phyloP scores from a whole-genome alignment of 2,329 filamentous ascomycete species.

The Aspergillus novoparasiticus region DNA sequence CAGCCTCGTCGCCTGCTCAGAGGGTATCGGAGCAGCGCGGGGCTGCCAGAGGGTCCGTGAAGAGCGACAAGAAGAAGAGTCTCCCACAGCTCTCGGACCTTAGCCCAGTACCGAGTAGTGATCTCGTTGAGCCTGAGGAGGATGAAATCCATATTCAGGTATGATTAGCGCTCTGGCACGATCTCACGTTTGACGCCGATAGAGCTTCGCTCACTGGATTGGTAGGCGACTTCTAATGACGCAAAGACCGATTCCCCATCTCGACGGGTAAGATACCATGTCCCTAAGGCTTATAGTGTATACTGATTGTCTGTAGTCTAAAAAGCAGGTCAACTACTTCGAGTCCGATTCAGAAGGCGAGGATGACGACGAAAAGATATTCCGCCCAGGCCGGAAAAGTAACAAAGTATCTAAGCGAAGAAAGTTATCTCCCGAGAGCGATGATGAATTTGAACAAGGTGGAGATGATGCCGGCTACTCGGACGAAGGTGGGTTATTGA shows the following conservation, averaged over 20 bases:
- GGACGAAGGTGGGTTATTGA: slow-evolving; percentile 52
- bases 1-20: slow-evolving; percentile 41
- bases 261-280: slow-evolving; percentile 65
- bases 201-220: slow-evolving; percentile 37
- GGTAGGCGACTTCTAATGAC: slow-evolving; percentile 34
- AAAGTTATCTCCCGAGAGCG: slow-evolving; percentile 68
- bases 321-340: slow-evolving; percentile 71
- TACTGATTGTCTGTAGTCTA: slow-evolving; percentile 46
- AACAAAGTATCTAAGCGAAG: slow-evolving; percentile 57
- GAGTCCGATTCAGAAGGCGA: slow-evolving; percentile 77
- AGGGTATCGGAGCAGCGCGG: slow-evolving; percentile 34
- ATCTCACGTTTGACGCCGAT: slow-evolving; percentile 39
- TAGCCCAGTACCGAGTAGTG: slow-evolving; percentile 81
- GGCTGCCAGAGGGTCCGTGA: slow-evolving; percentile 40
- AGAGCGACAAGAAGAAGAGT: slow-evolving; percentile 51
- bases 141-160: slow-evolving; percentile 54
- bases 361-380: slow-evolving; percentile 71
- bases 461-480: slow-evolving; percentile 50
- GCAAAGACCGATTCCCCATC: slow-evolving; percentile 69
- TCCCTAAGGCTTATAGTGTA: slow-evolving; percentile 7
- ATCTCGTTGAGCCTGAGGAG: slow-evolving; percentile 69
- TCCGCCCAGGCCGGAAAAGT: slow-evolving; percentile 56
- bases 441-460: slow-evolving; percentile 66
- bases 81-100: slow-evolving; percentile 50
- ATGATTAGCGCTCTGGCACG: slow-evolving; percentile 47